Evolutionary conservation across 2,329 filamentous ascomycete species (phyloP).

Genomic region (Gaeumannomyces tritici): DNA sequence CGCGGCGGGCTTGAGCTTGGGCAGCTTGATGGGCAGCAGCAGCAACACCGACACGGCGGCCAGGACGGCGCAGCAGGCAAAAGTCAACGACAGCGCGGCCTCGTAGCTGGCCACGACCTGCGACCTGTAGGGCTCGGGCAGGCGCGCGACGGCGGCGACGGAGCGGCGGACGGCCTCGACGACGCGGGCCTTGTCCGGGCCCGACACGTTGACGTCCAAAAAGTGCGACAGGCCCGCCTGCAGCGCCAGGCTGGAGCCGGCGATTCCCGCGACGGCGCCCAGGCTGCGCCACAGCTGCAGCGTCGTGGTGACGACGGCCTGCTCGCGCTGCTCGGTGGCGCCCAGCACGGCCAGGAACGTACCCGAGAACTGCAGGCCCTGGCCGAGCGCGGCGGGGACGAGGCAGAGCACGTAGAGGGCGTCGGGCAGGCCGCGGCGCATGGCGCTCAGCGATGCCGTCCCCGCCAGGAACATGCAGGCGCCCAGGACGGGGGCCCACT

Average conservation of each 20-base stretch:
- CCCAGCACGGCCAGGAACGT: conserved; percentile 55
- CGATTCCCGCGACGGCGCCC: conserved; percentile 65
- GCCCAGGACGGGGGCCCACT: conserved; percentile 48
- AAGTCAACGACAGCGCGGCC: conserved; percentile 36
- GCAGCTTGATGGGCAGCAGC: conserved; percentile 42
- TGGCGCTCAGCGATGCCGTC: conserved; percentile 34
- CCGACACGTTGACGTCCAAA: conserved; percentile 44
- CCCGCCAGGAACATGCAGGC: conserved; percentile 38
- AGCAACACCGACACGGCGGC: conserved; percentile 37
- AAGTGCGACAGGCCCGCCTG: conserved; percentile 60
- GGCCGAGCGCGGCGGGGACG: conserved; percentile 45
- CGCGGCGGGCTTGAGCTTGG: conserved; percentile 24
- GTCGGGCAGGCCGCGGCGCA: conserved; percentile 36
- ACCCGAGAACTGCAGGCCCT: conserved; percentile 56
- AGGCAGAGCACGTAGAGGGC: conserved; percentile 46
- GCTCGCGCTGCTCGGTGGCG: conserved; percentile 47
- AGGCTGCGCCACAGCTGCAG: conserved; percentile 61
- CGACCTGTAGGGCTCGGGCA: conserved; percentile 35
- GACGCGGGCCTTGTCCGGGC: conserved; percentile 46
- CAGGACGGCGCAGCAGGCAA: conserved; percentile 32
- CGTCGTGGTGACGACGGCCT: conserved; percentile 61
- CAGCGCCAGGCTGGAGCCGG: conserved; percentile 59
- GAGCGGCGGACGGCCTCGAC: conserved; percentile 40
- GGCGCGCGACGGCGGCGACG: conserved; percentile 40
- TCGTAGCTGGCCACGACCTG: conserved; percentile 49